These are phyloP conservation scores for Penicillium sp. DNA, from an alignment of 2,329 filamentous ascomycete species.

Conservation along the genomic window DNA sequence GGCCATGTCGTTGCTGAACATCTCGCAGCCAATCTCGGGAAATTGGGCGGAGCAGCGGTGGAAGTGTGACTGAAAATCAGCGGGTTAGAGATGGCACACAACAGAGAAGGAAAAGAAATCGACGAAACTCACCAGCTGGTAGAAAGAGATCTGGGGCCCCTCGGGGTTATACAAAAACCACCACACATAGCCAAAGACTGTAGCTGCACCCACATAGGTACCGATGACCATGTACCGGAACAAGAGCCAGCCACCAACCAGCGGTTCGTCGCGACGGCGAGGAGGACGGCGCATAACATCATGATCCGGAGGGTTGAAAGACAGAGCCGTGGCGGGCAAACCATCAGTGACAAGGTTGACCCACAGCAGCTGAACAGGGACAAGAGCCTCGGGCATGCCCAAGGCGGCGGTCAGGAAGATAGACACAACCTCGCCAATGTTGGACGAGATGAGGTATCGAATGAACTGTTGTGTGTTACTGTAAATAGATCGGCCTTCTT, in stretches of 20 bases:
- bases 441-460: constrained; percentile 96
- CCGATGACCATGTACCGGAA: constrained; percentile 96
- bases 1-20: constrained; percentile 81
- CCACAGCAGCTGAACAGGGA: constrained; percentile 96
- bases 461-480: constrained; percentile 99
- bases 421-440: constrained; percentile 97
- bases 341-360: constrained; percentile 98
- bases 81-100: neutral
- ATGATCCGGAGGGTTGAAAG: constrained; percentile 97
- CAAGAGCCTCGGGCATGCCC: constrained; percentile 95
- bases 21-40: constrained; percentile 81
- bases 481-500: constrained; percentile 96
- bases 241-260: constrained; percentile 94
- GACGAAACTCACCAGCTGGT: constrained; percentile 58
- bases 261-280: constrained; percentile 82
- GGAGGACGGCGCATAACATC: constrained; percentile 94
- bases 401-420: constrained; percentile 96
- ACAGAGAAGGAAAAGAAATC: neutral
- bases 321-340: constrained; percentile 89
- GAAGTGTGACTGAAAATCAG: constrained; percentile 62
- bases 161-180: constrained; percentile 96
- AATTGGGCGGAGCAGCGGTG: constrained; percentile 84
- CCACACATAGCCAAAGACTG: constrained; percentile 97
- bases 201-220: constrained; percentile 88
- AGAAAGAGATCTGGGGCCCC: constrained; percentile 87